Conservation (phyloP, 176 grass and related monocot genomes). For the Musa acuminata region DNA sequence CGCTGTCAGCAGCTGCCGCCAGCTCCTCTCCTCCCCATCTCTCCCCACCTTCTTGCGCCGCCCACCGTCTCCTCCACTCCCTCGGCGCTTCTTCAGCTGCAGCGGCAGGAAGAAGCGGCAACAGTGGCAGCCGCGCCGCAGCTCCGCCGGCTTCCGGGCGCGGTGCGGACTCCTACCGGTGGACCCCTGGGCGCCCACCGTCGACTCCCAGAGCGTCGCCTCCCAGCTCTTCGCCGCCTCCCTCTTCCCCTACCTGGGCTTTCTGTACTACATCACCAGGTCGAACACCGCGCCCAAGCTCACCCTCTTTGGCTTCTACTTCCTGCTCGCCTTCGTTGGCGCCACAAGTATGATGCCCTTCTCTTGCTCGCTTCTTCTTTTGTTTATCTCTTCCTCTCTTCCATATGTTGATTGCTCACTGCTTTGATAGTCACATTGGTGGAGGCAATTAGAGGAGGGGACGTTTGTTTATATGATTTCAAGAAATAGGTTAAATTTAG, state of each 20-base stretch:
- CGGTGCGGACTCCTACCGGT: slow-evolving; percentile 63
- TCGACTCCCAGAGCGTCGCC: slow-evolving; percentile 78
- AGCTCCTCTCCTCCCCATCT: not conserved
- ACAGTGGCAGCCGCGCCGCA: not conserved
- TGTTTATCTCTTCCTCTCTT: not conserved
- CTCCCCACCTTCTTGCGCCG: not conserved
- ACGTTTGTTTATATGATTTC: too few species aligned
- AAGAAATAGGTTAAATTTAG: too few species aligned
- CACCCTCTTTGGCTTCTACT: slow-evolving; percentile 93
- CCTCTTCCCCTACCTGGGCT: slow-evolving; percentile 87
- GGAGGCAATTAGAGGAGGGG: too few species aligned
- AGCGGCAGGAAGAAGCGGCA: not conserved
- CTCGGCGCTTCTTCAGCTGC: not conserved
- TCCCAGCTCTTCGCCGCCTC: slow-evolving; percentile 88
- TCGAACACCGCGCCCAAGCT: slow-evolving; percentile 72
- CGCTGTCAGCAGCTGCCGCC: not conserved
- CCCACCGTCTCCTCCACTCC: not conserved
- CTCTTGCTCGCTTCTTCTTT: not conserved
- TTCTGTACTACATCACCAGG: slow-evolving; percentile 81
- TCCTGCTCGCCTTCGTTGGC: slow-evolving; percentile 85
- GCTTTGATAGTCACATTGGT: not conserved
- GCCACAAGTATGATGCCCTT: slow-evolving; percentile 57
- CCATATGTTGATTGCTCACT: not conserved
- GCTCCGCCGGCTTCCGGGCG: not conserved
- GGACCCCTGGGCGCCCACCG: slow-evolving; percentile 71